A percentile compares a stretch with the other conserved stretches of the same genome.
Conservation (phyloP, 2,329 filamentous ascomycete species). For the Kalmusia sp. region DNA sequence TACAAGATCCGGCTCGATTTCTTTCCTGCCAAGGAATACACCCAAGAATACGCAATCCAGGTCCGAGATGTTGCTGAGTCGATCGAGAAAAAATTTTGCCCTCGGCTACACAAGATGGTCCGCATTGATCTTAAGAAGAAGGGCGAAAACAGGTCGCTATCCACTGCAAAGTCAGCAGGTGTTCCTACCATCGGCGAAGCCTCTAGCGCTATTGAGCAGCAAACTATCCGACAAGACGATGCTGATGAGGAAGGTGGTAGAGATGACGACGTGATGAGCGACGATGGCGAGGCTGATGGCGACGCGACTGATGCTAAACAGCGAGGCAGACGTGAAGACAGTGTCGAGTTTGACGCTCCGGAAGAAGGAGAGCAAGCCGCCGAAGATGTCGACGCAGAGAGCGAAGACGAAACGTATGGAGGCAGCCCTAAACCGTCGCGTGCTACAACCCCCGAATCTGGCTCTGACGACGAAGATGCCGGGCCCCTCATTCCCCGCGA, state of each 20-base stretch:
- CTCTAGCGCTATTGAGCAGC: constrained; percentile 62
- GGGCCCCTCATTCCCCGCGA: constrained; percentile 7
- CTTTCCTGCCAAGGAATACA: constrained; percentile 85
- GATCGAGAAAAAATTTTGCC: constrained; percentile 82
- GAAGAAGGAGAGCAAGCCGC: constrained; percentile 89
- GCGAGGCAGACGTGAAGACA: constrained; percentile 78
- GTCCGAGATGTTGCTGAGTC: constrained; percentile 78
- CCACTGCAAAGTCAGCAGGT: constrained; percentile 63
- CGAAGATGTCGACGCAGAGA: constrained; percentile 65
- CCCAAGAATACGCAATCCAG: constrained; percentile 81
- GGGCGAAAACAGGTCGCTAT: constrained; percentile 62
- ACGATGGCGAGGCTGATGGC: constrained; percentile 62
- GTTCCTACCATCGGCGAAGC: constrained; percentile 78
- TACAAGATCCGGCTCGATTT: constrained; percentile 84
- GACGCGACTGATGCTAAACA: constrained; percentile 73
- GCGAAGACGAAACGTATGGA: constrained; percentile 62
- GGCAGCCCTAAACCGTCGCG: constrained; percentile 52
- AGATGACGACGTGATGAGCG: constrained; percentile 77
- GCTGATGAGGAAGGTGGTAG: constrained; percentile 55
- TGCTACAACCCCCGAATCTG: constrained; percentile 38
- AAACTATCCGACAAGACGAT: constrained; percentile 50
- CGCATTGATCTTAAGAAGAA: constrained; percentile 83
- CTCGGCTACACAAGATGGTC: constrained; percentile 72
- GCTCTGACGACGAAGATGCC: constrained; percentile 32
- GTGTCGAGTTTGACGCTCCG: constrained; percentile 87